Conservation (phyloP, 768 basidiomycete genomes). For the Lactarius hatsudake region DNA sequence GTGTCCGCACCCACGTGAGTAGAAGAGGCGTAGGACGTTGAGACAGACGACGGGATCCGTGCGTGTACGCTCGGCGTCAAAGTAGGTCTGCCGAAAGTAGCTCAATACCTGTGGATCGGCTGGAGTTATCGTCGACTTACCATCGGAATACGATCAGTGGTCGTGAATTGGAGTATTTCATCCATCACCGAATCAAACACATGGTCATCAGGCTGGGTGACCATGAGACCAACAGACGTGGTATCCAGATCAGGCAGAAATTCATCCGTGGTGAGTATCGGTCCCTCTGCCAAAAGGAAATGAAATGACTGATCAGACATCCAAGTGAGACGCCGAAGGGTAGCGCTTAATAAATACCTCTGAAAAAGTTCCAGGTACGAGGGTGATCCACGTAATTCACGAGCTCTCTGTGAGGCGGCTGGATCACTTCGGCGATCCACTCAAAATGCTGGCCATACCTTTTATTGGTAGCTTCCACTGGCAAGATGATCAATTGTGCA, state of each 20-base stretch:
- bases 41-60: conserved; percentile 54
- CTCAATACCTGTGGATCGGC: conserved; percentile 1
- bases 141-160: conserved; percentile 47
- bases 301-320: not conserved
- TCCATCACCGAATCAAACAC: conserved; percentile 47
- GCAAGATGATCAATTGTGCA: conserved; percentile 56
- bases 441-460: conserved; percentile 32
- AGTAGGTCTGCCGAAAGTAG: conserved; percentile 44
- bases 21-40: conserved; percentile 50
- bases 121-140: conserved; percentile 19
- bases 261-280: conserved; percentile 43
- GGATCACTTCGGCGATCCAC: not conserved
- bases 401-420: conserved; percentile 37
- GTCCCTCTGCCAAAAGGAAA: conserved; percentile 33
- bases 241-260: conserved; percentile 59
- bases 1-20: conserved; percentile 45
- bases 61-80: conserved; percentile 48
- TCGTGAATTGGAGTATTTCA: conserved; percentile 52
- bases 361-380: conserved; percentile 54
- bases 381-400: conserved; percentile 40
- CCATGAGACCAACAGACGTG: conserved; percentile 43
- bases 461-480: conserved; percentile 49
- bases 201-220: conserved; percentile 36
- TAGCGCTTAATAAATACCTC: conserved; percentile 38
- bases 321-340: conserved; percentile 33